Evolutionary conservation across 2,329 filamentous ascomycete species (phyloP).

Genomic region (Stromatinia cepivora): DNA sequence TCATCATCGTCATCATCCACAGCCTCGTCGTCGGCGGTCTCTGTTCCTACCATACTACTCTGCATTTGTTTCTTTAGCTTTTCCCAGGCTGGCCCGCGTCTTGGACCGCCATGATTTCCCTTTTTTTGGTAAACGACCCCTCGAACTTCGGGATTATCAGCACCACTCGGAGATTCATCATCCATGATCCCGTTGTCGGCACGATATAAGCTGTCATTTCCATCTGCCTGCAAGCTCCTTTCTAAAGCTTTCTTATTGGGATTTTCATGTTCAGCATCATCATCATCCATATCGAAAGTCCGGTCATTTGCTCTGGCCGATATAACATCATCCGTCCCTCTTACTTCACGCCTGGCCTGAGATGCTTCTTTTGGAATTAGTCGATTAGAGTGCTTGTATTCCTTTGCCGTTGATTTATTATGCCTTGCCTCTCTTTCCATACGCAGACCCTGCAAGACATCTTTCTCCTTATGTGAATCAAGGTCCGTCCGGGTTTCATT

Average conservation of each 20-base stretch:
- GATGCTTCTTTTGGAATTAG: neutral
- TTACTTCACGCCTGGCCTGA: neutral
- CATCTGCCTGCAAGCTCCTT: neutral
- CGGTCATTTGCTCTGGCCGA: neutral
- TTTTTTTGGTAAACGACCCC: neutral
- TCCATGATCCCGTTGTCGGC: neutral
- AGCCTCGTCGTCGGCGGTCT: neutral
- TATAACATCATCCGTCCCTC: neutral
- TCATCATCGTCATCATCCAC: neutral
- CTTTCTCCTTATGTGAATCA: neutral
- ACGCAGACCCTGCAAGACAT: neutral
- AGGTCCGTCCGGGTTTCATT: neutral
- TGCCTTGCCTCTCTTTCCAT: neutral
- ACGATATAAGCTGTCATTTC: neutral
- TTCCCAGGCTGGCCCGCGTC: constrained; percentile 7
- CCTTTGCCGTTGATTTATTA: neutral
- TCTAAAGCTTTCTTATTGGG: neutral
- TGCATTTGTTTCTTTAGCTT: neutral
- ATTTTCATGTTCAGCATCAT: neutral
- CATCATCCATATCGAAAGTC: too few species aligned
- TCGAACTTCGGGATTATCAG: neutral
- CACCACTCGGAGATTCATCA: neutral
- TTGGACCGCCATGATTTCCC: neutral
- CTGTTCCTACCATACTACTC: neutral
- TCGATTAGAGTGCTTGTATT: neutral